Evolutionary conservation across 768 basidiomycete genomes (phyloP).

Genomic region (Mycena chlorophos): DNA sequence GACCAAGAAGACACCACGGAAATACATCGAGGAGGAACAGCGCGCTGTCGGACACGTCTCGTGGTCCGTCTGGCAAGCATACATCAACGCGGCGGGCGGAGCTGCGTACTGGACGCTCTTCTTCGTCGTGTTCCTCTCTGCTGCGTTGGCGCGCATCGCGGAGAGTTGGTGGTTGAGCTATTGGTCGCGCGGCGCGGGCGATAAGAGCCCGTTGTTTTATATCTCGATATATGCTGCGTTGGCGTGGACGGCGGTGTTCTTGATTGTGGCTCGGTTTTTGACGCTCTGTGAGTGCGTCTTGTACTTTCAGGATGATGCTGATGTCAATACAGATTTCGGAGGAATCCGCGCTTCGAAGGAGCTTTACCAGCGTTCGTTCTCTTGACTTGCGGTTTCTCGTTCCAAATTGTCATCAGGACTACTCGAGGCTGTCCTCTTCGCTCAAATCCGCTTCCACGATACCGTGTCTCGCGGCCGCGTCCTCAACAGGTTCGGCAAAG

Average conservation of each 20-base stretch:
- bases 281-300: slow-evolving; percentile 59
- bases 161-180: slow-evolving; percentile 75
- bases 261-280: slow-evolving; percentile 63
- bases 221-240: slow-evolving; percentile 70
- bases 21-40: slow-evolving; percentile 81
- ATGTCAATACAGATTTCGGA: slow-evolving; percentile 51
- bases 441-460: slow-evolving; percentile 89
- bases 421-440: slow-evolving; percentile 79
- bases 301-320: slow-evolving; percentile 16
- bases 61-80: slow-evolving; percentile 61
- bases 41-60: slow-evolving; percentile 72
- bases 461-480: slow-evolving; percentile 83
- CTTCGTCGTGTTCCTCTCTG: slow-evolving; percentile 47
- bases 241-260: slow-evolving; percentile 32
- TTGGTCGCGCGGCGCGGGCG: slow-evolving; percentile 56
- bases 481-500: slow-evolving; percentile 84
- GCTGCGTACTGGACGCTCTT: slow-evolving; percentile 59
- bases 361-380: slow-evolving; percentile 63
- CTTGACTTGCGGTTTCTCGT: neutral
- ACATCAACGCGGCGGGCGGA: slow-evolving; percentile 50
- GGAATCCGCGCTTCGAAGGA: slow-evolving; percentile 77
- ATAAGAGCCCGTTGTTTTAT: slow-evolving; percentile 55
- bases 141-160: slow-evolving; percentile 60
- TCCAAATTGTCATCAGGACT: slow-evolving; percentile 39
- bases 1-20: slow-evolving; percentile 59